Evolutionary conservation across 371 early-diverging fungal genomes (phyloP).

Genomic region (Nematocida ironsii): DNA sequence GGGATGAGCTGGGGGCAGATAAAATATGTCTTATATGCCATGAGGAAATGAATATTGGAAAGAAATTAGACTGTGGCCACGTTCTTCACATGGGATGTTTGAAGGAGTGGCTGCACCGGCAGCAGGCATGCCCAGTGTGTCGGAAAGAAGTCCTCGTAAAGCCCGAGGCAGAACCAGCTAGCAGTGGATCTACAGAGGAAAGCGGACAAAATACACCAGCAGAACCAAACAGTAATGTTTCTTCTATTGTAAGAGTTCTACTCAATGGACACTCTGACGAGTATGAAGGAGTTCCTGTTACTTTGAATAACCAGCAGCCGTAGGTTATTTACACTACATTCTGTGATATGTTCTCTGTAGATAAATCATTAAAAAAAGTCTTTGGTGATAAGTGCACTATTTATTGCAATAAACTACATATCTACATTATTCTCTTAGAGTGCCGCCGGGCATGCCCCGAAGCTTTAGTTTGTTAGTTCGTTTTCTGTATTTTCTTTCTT

Average conservation of each 20-base stretch:
- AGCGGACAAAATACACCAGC: not conserved
- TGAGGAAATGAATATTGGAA: constrained; percentile 70
- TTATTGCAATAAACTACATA: not conserved
- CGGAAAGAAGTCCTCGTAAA: constrained; percentile 62
- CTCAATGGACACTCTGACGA: constrained; percentile 17
- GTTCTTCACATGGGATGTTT: constrained; percentile 92
- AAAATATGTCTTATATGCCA: constrained; percentile 67
- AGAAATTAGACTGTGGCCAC: constrained; percentile 89
- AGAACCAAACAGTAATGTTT: not conserved
- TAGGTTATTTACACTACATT: not conserved
- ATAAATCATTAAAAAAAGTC: not conserved
- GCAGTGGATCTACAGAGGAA: not conserved
- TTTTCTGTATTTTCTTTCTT: constrained; percentile 24
- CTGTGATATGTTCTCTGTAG: not conserved
- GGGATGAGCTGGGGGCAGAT: constrained; percentile 12
- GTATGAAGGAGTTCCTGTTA: constrained; percentile 50
- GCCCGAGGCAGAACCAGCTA: not conserved
- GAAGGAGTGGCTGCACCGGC: constrained; percentile 91
- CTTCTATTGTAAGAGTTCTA: not conserved
- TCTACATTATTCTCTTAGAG: not conserved
- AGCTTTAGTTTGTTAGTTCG: no score
- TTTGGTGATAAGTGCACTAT: not conserved
- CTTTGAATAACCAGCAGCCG: constrained; percentile 16
- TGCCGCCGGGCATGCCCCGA: no score
- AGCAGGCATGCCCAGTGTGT: constrained; percentile 96